These are phyloP conservation scores for Scleroderma bovista DNA, from an alignment of 768 basidiomycete genomes.

Conservation along the genomic window DNA sequence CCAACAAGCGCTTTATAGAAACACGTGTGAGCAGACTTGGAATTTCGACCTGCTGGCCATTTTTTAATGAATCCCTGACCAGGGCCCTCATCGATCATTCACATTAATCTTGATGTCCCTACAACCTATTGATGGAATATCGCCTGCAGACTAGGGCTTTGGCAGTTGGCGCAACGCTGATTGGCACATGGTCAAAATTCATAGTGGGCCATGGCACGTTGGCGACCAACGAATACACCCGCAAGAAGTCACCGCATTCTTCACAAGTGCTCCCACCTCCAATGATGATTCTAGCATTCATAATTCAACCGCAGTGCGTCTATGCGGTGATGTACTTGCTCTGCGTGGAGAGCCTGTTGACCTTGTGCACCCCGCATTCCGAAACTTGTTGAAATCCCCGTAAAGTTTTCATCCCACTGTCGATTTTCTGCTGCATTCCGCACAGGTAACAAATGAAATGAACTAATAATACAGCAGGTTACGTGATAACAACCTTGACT, in stretches of 20 bases:
- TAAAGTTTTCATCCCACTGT: no score
- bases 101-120: not conserved
- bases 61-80: no score
- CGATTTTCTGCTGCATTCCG: conserved; percentile 56
- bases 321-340: conserved; percentile 18
- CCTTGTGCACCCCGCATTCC: conserved; percentile 6
- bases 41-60: no score
- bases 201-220: conserved; percentile 19
- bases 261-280: conserved; percentile 44
- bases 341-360: conserved; percentile 14
- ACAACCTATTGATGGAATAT: conserved; percentile 25
- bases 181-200: not conserved
- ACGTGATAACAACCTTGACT: conserved; percentile 59
- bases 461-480: conserved; percentile 36
- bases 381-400: conserved; percentile 22
- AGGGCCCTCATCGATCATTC: no score
- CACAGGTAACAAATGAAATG: conserved; percentile 49
- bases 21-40: no score
- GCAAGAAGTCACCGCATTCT: conserved; percentile 37
- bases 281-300: conserved; percentile 43
- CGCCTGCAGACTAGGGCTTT: conserved; percentile 20
- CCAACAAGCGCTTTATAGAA: no score
- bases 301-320: conserved; percentile 44
- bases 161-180: conserved; percentile 20
- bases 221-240: no score